These are phyloP conservation scores for Colletotrichum godetiae DNA, from an alignment of 2,329 filamentous ascomycete species.

Conservation along the genomic window DNA sequence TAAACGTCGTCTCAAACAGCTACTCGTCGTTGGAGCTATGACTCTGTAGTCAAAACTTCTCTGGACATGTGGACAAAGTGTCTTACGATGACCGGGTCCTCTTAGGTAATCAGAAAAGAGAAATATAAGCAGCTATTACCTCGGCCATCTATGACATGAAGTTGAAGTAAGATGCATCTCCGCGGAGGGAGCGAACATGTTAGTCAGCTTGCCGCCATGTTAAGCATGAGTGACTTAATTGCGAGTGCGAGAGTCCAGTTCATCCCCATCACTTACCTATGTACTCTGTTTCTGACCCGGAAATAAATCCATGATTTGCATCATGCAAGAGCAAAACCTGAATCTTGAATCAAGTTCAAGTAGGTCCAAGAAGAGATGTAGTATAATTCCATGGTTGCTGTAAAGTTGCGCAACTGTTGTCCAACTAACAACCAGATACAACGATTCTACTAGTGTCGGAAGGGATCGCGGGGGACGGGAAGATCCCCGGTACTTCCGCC, in stretches of 20 bases:
- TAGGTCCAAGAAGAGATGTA: not conserved
- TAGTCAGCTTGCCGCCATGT: not conserved
- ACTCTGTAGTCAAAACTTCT: not conserved
- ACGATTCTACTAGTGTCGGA: not conserved
- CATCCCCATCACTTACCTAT: not conserved
- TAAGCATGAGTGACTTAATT: not conserved
- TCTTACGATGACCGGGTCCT: not conserved
- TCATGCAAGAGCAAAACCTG: not conserved
- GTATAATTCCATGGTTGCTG: not conserved
- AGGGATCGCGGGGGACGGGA: not conserved
- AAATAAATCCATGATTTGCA: not conserved
- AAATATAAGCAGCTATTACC: not conserved
- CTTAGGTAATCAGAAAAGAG: not conserved
- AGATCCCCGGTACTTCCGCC: conserved; percentile 1
- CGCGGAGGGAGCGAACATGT: not conserved
- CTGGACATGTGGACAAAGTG: not conserved
- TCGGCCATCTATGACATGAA: not conserved
- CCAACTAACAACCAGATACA: not conserved
- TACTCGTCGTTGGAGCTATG: not conserved
- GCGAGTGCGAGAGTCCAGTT: not conserved
- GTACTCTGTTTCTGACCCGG: not conserved
- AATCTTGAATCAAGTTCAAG: not conserved
- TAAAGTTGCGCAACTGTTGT: not conserved
- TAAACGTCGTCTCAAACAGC: not conserved
- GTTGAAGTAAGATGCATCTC: not conserved